A percentile compares a stretch with the other conserved stretches of the same genome.
Evolutionary conservation across 176 grass and related monocot species (phyloP).

Genomic region (Hordeum vulgare): MorexV3_pseudomolecules_assembly NC_058521.1:609807088-609807587

Average conservation of each 20-base stretch:
- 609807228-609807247: slow-evolving; percentile 45
- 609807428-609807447: slow-evolving; percentile 89
- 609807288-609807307: slow-evolving; percentile 13
- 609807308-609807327: slow-evolving; percentile 29
- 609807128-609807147: background rate
- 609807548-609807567: background rate
- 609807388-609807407: slow-evolving; percentile 38
- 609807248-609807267: slow-evolving; percentile 18
- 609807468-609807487: slow-evolving; percentile 92
- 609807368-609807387: slow-evolving; percentile 51
- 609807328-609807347: slow-evolving; percentile 82
- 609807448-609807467: slow-evolving; percentile 94
- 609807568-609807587: background rate
- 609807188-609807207: slow-evolving; percentile 76
- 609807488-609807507: slow-evolving; percentile 86
- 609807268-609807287: slow-evolving; percentile 31
- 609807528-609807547: background rate
- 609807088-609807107: slow-evolving; percentile 10
- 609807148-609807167: background rate
- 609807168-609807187: slow-evolving; percentile 78
- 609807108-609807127: background rate
- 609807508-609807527: slow-evolving; percentile 13
- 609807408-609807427: slow-evolving; percentile 64
- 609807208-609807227: slow-evolving; percentile 72
- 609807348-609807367: slow-evolving; percentile 76